Percentiles rank a stretch among this genome's conserved stretches.
phyloP scores from a whole-genome alignment of 306 rosid species.

The Leucaena leucocephala region DNA sequence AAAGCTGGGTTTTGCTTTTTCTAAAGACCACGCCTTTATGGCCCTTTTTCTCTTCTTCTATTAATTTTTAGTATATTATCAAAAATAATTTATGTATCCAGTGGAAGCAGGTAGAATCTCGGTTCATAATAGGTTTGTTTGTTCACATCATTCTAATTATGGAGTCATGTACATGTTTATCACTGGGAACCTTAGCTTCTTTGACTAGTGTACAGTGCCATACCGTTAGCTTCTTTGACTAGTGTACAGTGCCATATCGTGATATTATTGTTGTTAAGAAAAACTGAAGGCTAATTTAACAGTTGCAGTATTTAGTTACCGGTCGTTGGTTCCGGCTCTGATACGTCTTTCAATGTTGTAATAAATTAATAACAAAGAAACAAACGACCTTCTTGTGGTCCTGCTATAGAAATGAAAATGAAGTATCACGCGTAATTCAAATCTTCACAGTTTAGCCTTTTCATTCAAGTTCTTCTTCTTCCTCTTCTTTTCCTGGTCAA shows the following conservation, averaged over 20 bases:
- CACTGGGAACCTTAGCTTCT: not conserved
- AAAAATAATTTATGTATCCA: not conserved
- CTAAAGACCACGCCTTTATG: not conserved
- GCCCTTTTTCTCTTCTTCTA: not conserved
- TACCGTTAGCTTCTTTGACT: not conserved
- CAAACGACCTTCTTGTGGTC: not conserved
- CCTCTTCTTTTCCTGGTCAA: not conserved
- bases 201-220: not conserved
- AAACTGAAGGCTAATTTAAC: not conserved
- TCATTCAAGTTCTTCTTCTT: slow-evolving; percentile 3
- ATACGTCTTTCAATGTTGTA: not conserved
- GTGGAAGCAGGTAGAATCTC: not conserved
- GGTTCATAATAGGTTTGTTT: not conserved
- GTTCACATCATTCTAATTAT: not conserved
- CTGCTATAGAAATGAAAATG: slow-evolving; percentile 34
- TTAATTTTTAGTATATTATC: not conserved
- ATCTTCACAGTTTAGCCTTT: slow-evolving; percentile 10
- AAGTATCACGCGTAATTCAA: slow-evolving; percentile 15
- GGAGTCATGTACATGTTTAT: not conserved
- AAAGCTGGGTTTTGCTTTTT: slow-evolving; percentile 23
- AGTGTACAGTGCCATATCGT: not conserved
- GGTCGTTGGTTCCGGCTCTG: slow-evolving; percentile 11
- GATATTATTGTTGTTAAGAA: not conserved
- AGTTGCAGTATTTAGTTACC: not conserved
- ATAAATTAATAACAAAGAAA: not conserved